A percentile compares a stretch with the other conserved stretches of the same genome.
Evolutionary conservation across 345 rosid genomes (phyloP).

Genomic region (Cardamine chenopodiifolia): DNA sequence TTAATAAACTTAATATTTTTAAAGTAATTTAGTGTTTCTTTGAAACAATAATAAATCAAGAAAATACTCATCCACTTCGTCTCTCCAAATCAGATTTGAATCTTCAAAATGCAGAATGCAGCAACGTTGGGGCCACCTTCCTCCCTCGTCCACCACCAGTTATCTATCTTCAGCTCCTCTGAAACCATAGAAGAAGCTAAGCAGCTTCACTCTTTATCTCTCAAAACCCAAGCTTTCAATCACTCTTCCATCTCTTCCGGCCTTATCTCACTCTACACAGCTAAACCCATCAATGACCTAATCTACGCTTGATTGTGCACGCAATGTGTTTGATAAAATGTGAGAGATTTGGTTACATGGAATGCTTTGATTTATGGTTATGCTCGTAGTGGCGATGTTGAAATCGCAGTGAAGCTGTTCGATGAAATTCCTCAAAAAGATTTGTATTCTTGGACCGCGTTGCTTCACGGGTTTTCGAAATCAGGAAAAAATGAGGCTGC

Average conservation of each 20-base stretch:
- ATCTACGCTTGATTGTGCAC: constrained; percentile 49
- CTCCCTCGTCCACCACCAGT: constrained; percentile 25
- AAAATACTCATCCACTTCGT: no score
- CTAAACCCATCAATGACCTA: constrained; percentile 44
- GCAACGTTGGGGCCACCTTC: constrained; percentile 29
- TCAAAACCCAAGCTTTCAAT: constrained; percentile 47
- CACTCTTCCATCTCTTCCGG: constrained; percentile 48
- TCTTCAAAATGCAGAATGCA: constrained; percentile 35
- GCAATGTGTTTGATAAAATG: constrained; percentile 53
- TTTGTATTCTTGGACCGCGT: constrained; percentile 51
- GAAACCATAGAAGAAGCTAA: constrained; percentile 43
- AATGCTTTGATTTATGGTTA: constrained; percentile 58
- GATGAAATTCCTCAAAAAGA: constrained; percentile 56
- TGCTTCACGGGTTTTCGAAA: constrained; percentile 56
- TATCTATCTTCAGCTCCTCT: constrained; percentile 41
- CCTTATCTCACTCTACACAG: constrained; percentile 53
- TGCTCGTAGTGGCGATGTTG: constrained; percentile 48
- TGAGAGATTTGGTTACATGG: constrained; percentile 51
- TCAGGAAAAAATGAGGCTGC: constrained; percentile 48
- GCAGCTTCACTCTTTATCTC: constrained; percentile 54
- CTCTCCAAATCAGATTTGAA: background rate
- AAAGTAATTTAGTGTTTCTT: no score
- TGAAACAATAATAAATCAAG: no score
- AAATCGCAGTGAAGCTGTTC: constrained; percentile 48
- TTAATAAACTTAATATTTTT: no score